Base-by-base conservation (phyloP, 176 grass and related monocot species). In the Juncus inflexus region DNA sequence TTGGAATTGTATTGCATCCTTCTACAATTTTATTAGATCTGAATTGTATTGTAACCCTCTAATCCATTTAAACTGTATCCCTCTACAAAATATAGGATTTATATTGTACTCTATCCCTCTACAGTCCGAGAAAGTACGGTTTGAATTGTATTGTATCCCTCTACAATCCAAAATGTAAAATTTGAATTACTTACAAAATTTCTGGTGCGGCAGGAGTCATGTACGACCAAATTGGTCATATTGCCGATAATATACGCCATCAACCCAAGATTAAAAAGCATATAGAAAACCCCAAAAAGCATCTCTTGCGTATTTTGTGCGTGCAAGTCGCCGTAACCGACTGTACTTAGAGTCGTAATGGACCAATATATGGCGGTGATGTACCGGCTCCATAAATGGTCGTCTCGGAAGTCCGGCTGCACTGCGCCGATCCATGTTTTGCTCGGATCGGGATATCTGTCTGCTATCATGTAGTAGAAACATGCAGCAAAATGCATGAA, bases 171-270 rank as follows among this genome's bases (percentile, higher is more conserved):
- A 28, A 28, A 28, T 28, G 19, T 28, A 28, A 47, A 47, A 47
- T 47, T 6, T 6, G 66, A 56, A 74, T 50, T 60, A 68, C 90
- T 6, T 95, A 90, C 90, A 57, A 90, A 95, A 50, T 86, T 90
- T 58, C 78, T 90, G 62, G 90, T 95, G 38, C 86, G 83, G 78
- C 86, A 77, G 49, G 80, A 86, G 71, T 83, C 86, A 56, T 95
- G 78, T 5, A 95, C 90, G 56, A 95, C 80, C 65, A 95, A 80
- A 59, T 95, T 95, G 55, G 86, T 95, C 90, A 95, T 95, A 75
- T 95, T 95, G 49, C 86, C 90, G 16, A 90, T 95, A 64, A 95
- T 76, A 70, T 90, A 95, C 65, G 86, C 78, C 41, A 86, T 90
- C 60, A 95, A 61, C 55, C 83, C 86, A 66, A 95, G 80, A 62